These are phyloP conservation scores for Scedosporium apiospermum DNA, from an alignment of 2,329 filamentous ascomycete species.

Conservation along the genomic window DNA sequence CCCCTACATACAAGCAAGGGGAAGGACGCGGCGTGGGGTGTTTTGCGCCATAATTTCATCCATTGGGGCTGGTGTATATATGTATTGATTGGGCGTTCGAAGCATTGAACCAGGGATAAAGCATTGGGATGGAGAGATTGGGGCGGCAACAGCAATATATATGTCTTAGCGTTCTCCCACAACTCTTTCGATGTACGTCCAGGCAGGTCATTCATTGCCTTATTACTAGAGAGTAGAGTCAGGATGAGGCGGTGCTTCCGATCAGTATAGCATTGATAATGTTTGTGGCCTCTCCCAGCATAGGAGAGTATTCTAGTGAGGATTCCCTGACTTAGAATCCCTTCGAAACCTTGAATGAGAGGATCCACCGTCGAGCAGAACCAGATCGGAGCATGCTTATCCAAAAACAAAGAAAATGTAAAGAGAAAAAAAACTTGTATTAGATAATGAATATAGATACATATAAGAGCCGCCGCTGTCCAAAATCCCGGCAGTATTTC, in stretches of 20 bases:
- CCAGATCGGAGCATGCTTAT: too few species aligned
- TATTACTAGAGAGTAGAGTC: background rate
- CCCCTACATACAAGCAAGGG: background rate
- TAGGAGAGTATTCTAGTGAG: background rate
- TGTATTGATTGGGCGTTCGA: constrained; percentile 1
- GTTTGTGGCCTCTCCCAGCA: background rate
- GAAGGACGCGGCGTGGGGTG: background rate
- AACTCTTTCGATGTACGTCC: background rate
- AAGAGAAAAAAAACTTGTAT: too few species aligned
- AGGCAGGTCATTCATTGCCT: background rate
- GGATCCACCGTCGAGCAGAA: too few species aligned
- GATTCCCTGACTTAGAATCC: too few species aligned
- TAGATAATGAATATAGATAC: too few species aligned
- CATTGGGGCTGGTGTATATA: background rate
- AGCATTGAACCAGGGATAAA: background rate
- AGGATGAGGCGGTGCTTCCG: background rate
- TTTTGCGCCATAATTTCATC: background rate
- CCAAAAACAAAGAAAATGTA: too few species aligned
- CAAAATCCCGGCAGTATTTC: too few species aligned
- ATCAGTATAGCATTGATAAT: too few species aligned
- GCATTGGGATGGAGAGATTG: background rate
- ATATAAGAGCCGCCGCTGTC: too few species aligned
- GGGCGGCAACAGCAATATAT: background rate
- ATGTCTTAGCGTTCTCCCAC: background rate
- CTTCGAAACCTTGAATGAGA: too few species aligned